phyloP scores from a whole-genome alignment of 805 yeast genomes.

The Sugiyamaella valdiviana region DNA sequence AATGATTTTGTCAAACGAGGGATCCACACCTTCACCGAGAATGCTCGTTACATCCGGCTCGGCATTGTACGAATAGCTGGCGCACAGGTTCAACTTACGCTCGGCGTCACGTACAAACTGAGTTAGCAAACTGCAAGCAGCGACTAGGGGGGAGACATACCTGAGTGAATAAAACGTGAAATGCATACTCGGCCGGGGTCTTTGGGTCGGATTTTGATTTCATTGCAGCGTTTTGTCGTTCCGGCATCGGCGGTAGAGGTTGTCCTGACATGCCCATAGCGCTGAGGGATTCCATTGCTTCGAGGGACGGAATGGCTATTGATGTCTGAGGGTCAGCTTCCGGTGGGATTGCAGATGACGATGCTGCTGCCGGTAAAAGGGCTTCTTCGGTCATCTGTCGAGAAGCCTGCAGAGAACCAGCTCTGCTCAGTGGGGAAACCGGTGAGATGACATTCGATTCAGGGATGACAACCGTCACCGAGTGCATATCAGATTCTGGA shows the following conservation, averaged over 20 bases:
- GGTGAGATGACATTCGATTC: background rate
- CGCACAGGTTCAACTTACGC: constrained; percentile 67
- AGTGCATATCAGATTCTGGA: background rate
- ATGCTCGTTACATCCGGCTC: constrained; percentile 78
- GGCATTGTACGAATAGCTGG: constrained; percentile 53
- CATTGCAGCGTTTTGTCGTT: background rate
- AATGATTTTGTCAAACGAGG: constrained; percentile 77
- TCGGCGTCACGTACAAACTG: constrained; percentile 88
- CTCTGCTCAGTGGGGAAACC: background rate
- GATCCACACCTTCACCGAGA: constrained; percentile 80
- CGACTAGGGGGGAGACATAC: constrained; percentile 17
- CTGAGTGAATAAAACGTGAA: constrained; percentile 90
- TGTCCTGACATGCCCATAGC: background rate
- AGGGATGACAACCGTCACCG: background rate
- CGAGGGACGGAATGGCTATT: constrained; percentile 8
- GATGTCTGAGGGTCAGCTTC: constrained; percentile 5
- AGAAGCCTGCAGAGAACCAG: background rate
- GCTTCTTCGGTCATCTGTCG: background rate
- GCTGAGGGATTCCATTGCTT: background rate
- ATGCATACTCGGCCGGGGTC: constrained; percentile 65
- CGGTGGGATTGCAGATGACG: constrained; percentile 1
- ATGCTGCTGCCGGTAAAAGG: constrained; percentile 1
- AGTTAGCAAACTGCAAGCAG: background rate
- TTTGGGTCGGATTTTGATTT: constrained; percentile 19
- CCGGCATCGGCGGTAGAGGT: constrained; percentile 12